Evolutionary conservation across 2,329 filamentous ascomycete genomes (phyloP), one percentile per base, ranked within the genome.

Genomic region (Penicillium digitatum): DNA sequence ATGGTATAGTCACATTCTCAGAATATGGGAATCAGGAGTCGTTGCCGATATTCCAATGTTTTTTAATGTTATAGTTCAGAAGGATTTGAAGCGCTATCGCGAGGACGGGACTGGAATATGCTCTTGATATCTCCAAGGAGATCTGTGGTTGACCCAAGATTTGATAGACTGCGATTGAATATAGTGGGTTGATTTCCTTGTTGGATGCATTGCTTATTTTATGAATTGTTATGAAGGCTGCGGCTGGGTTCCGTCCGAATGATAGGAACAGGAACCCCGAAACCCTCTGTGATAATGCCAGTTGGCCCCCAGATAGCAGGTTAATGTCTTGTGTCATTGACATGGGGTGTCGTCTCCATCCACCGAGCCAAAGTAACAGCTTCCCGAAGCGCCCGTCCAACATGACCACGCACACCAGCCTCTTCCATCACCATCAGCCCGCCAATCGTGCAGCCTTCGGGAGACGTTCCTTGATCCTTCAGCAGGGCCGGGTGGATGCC

Each of bases 391-490:
- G 81, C 81, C 56, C 78, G 77, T 3, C 80, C 76, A 32, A 85
- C 72, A 10, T 76, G 75, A 0, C 82, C 82, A 58, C 82, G 74
- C 16, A 85, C 76, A 1, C 74, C 76, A 2, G 78, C 80, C 62
- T 85, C 82, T 68, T 85, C 83, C 34, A 87, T 69, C 22, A 83
- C 82, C 68, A 84, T 72, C 58, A 86, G 64, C 0, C 84, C 84
- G 1, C 81, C 82, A 63, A 85, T 84, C 10, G 84, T 86, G 66
- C 83, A 86, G 0, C 84, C 83, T 34, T 82, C 83, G 0, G 84
- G 83, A 5, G 82, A 84, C 11, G 77, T 79, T 0, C 85, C 82
- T 70, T 85, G 84, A 57, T 86, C 84, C 60, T 79, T 76, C 39
- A 86, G 67, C 35, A 84, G 67, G 9, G 82, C 82, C 1, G 83